Conservation (phyloP, 2,329 filamentous ascomycete species). For the Colletotrichum ledebouriae region DNA sequence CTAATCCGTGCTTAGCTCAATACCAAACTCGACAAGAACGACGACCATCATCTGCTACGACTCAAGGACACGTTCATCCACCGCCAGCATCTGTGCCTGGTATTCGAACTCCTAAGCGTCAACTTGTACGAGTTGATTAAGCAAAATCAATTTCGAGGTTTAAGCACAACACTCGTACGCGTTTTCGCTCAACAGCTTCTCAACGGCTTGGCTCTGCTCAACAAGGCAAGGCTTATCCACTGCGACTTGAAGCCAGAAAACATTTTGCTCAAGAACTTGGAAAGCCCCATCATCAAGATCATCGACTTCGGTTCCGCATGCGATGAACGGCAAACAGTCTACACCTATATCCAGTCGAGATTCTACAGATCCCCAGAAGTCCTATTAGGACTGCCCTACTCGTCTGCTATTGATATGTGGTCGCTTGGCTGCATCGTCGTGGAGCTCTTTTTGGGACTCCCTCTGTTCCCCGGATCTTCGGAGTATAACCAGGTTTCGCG, state of each 20-base stretch:
- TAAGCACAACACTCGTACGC: conserved; percentile 95
- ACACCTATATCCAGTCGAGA: conserved; percentile 98
- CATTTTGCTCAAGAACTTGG: conserved; percentile 96
- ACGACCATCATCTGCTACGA: conserved; percentile 94
- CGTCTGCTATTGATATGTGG: conserved; percentile 99
- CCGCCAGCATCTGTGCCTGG: conserved; percentile 93
- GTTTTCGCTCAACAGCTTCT: conserved; percentile 98
- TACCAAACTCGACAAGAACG: conserved; percentile 98
- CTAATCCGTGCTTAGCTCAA: conserved; percentile 76
- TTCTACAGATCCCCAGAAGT: conserved; percentile 99
- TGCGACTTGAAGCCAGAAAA: conserved; percentile 99
- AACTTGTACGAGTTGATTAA: conserved; percentile 99
- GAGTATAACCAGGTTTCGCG: conserved; percentile 98
- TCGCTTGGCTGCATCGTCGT: conserved; percentile 98
- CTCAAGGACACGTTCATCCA: conserved; percentile 99
- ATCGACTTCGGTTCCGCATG: conserved; percentile 99
- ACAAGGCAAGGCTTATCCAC: conserved; percentile 97
- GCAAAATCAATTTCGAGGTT: conserved; percentile 97
- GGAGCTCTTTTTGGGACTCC: conserved; percentile 93
- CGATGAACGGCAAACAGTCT: conserved; percentile 97
- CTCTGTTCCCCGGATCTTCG: conserved; percentile 95
- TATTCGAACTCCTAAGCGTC: conserved; percentile 96
- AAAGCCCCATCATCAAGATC: conserved; percentile 99
- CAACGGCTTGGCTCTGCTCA: conserved; percentile 90
- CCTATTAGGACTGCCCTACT: conserved; percentile 94